phyloP scores from a whole-genome alignment of 2,329 filamentous ascomycete species.

The Aspergillus ibericus region DNA sequence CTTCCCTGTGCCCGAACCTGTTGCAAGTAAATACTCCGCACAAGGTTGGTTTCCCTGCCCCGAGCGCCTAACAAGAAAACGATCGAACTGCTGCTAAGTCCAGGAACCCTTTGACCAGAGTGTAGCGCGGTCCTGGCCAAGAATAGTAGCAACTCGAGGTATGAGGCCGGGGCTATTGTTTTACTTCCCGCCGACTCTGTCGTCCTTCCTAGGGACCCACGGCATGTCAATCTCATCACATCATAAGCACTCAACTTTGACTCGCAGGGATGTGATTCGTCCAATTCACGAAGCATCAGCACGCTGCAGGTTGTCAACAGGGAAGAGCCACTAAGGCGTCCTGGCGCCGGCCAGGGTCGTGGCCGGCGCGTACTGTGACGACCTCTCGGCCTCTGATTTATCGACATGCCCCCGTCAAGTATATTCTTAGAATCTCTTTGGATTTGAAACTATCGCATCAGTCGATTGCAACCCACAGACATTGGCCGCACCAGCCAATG shows the following conservation, averaged over 20 bases:
- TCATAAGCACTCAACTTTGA: not conserved
- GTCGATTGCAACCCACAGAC: not conserved
- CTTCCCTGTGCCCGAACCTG: not conserved
- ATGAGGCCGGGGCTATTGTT: not conserved
- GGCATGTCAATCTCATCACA: not conserved
- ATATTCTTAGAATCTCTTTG: conserved; percentile 27
- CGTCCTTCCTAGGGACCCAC: conserved; percentile 4
- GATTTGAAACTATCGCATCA: conserved; percentile 22
- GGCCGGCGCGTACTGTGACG: conserved; percentile 30
- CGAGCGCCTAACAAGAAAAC: not conserved
- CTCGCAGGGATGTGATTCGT: conserved; percentile 8
- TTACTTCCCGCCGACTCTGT: conserved; percentile 1
- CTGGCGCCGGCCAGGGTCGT: conserved; percentile 23
- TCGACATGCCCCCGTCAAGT: not conserved
- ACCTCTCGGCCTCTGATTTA: conserved; percentile 12
- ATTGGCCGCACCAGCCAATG: conserved; percentile 8
- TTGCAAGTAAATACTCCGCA: too few relatives aligned
- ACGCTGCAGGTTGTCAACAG: conserved; percentile 12
- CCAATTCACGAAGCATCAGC: conserved; percentile 12
- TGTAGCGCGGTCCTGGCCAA: not conserved
- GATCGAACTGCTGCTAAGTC: not conserved
- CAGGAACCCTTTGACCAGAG: not conserved
- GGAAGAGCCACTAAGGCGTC: conserved; percentile 22
- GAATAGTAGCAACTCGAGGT: not conserved
- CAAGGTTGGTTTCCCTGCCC: not conserved